phyloP scores from a whole-genome alignment of 192 early-diverging fungal genomes.

The Diversispora eburnea region DNA sequence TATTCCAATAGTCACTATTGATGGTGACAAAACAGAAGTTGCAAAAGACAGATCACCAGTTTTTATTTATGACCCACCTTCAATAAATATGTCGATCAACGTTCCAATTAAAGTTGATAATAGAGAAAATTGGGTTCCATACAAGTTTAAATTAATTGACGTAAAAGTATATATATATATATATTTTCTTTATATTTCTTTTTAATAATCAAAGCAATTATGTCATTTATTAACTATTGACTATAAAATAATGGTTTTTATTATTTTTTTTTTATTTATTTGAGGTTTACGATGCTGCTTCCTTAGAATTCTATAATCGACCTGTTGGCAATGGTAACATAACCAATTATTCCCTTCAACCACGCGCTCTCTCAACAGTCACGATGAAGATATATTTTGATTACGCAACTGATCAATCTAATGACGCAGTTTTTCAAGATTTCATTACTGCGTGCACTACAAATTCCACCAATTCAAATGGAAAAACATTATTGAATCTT shows the following conservation, averaged over 20 bases:
- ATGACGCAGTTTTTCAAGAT: conserved; percentile 6
- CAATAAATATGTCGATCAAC: not conserved
- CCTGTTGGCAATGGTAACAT: conserved; percentile 4
- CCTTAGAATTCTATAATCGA: not conserved
- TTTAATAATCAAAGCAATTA: not conserved
- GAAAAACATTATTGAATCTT: not conserved
- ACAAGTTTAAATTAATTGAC: not conserved
- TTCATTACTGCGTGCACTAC: conserved; percentile 6
- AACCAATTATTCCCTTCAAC: conserved; percentile 1
- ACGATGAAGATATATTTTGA: not conserved
- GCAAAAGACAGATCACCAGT: not conserved
- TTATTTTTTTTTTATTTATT: too few relatives aligned
- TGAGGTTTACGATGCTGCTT: not conserved
- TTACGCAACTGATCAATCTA: not conserved
- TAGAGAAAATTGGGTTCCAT: conserved; percentile 17
- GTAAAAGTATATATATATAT: not conserved
- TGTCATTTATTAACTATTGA: too few relatives aligned
- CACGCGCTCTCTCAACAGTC: not conserved
- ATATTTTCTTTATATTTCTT: too few relatives aligned
- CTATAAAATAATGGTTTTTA: too few relatives aligned
- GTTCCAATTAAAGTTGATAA: not conserved
- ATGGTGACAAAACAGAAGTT: not conserved
- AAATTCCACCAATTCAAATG: not conserved
- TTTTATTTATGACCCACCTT: not conserved
- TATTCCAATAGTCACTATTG: not conserved